These are phyloP conservation scores for Blastocystis sp. DNA, from an alignment of 352 stramenopile species.

Conservation along the genomic window DNA sequence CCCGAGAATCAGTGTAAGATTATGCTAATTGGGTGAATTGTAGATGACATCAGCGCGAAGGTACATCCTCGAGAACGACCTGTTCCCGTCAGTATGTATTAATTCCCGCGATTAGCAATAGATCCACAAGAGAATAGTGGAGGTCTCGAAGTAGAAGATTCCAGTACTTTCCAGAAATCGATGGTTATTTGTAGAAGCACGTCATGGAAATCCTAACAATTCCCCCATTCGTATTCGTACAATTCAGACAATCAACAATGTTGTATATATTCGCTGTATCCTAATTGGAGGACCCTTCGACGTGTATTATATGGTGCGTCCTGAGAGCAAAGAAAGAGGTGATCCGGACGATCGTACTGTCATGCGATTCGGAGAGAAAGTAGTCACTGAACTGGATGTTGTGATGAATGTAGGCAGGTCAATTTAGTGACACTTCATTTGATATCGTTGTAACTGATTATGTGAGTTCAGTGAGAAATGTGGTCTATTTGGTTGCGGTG, in stretches of 20 bases:
- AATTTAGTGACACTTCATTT: slow-evolving; percentile 46
- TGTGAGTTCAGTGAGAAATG: slow-evolving; percentile 36
- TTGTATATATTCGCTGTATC: slow-evolving; percentile 29
- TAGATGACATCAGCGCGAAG: background rate
- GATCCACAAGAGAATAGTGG: slow-evolving; percentile 29
- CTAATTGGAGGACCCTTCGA: slow-evolving; percentile 26
- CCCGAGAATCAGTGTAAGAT: background rate
- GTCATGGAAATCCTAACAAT: background rate
- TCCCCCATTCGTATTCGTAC: slow-evolving; percentile 37
- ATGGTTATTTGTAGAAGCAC: background rate
- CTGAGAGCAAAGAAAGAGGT: background rate
- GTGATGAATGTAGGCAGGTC: background rate
- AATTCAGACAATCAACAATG: slow-evolving; percentile 41
- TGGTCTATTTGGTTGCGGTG: slow-evolving; percentile 50
- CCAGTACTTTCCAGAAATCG: background rate
- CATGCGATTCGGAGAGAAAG: slow-evolving; percentile 46
- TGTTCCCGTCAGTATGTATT: background rate
- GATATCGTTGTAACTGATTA: slow-evolving; percentile 68
- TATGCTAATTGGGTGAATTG: background rate
- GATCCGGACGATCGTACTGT: slow-evolving; percentile 14
- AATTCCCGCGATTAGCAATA: background rate
- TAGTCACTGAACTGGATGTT: background rate
- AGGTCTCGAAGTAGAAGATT: background rate
- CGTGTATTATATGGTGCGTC: slow-evolving; percentile 55
- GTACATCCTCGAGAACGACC: background rate